Base-by-base conservation (phyloP, 2,329 filamentous ascomycete genomes). In the Calonectria montana region DNA sequence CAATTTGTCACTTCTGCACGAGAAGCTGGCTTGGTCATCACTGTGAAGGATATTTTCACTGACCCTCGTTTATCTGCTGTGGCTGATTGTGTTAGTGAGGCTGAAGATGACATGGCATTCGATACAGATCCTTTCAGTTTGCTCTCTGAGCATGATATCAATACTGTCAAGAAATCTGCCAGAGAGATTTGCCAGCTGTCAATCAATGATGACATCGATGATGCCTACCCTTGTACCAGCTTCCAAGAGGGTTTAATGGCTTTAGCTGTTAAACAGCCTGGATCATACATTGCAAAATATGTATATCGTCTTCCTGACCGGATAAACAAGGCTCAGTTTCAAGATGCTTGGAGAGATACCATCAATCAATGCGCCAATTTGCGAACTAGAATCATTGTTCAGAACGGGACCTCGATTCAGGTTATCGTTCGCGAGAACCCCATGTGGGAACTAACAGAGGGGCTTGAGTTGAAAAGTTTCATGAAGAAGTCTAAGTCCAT, bases 211-310 rank as follows among this genome's bases (percentile, higher is more conserved):
- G 18, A 41, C 7, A 71, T 81, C 12, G 76, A 82, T 31, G 83
- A 85, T 65, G 67, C 80, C 0, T 84, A 81, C 41, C 84, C 83
- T 3, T 83, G 81, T 69, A 81, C 82, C 0, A 72, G 81, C 1
- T 66, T 84, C 0, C 83, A 85, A 43, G 81, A 81, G 67, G 82
- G 82, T 1, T 75, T 86, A 2, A 71, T 85, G 31, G 77, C 71
- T 7, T 43, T 72, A 21, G 64, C 70, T 16, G 53, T 59, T 15
- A 69, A 69, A 57, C 69, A 61, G 25, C 47, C 67, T 23, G 66
- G 68, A 16, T 61, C 53, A 7, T 74, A 74, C 25, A 65, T 71
- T 21, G 65, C 63, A 10, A 67, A 65, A 48, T 29, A 50, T 21
- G 55, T 72, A 18, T 48, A 63, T 13, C 23, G 21, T 10, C 21